These are phyloP conservation scores for Trichoderma afroharzianum DNA, from an alignment of 2,329 filamentous ascomycete genomes.

Conservation along the genomic window DNA sequence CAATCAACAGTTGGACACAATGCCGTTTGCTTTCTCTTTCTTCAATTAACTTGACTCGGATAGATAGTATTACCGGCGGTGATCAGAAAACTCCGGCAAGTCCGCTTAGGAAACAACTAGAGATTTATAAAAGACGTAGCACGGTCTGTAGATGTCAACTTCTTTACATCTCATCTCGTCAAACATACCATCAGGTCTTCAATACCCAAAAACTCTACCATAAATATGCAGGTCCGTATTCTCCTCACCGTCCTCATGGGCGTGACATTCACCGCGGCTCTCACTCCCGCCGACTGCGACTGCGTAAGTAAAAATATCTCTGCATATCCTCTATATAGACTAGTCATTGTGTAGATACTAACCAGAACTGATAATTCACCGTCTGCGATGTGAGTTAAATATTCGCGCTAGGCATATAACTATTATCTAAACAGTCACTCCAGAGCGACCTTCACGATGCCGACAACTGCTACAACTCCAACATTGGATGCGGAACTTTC, in stretches of 20 bases:
- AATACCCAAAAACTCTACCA: not conserved
- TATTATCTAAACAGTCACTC: not conserved
- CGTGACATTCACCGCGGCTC: not conserved
- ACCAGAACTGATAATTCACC: not conserved
- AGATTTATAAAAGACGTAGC: not conserved
- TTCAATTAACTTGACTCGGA: not conserved
- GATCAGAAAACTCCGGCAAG: not conserved
- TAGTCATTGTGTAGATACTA: not conserved
- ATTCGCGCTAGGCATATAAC: too few species aligned
- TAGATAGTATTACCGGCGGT: slow-evolving; percentile 1
- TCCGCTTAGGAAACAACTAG: not conserved
- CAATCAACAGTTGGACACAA: not conserved
- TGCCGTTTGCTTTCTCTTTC: not conserved
- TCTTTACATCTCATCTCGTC: not conserved
- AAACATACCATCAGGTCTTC: too few species aligned
- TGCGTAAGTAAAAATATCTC: not conserved
- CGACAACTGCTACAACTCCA: slow-evolving; percentile 11
- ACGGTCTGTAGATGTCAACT: too few species aligned
- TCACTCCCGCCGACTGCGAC: not conserved
- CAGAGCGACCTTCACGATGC: not conserved
- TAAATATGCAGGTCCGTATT: not conserved
- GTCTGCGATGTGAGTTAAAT: not conserved
- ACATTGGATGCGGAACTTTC: slow-evolving; percentile 7
- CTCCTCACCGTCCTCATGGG: slow-evolving; percentile 2
- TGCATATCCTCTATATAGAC: not conserved